These are phyloP conservation scores for Croton setiger DNA, from an alignment of 441 rosid species.

Conservation along the genomic window DNA sequence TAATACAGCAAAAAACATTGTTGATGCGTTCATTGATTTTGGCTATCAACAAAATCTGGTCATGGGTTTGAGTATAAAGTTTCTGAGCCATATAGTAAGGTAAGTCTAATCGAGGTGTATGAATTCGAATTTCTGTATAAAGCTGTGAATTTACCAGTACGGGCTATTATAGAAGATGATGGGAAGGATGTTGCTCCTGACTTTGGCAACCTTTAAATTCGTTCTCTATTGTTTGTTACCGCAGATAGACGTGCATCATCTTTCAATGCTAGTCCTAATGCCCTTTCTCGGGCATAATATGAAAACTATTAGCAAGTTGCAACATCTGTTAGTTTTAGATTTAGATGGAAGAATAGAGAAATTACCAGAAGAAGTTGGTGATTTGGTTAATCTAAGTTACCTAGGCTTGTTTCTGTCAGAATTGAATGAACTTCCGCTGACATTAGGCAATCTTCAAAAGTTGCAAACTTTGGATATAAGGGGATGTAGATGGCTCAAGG, in stretches of 20 bases:
- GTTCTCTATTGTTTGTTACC: conserved; percentile 15
- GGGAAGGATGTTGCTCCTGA: conserved; percentile 15
- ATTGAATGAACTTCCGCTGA: conserved; percentile 17
- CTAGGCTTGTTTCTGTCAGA: conserved; percentile 1
- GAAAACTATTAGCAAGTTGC: conserved; percentile 14
- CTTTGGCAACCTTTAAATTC: conserved; percentile 4
- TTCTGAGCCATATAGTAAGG: background rate
- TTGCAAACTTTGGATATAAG: conserved; percentile 20
- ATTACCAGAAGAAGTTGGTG: conserved; percentile 18
- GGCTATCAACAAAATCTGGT: background rate
- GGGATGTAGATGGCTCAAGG: background rate
- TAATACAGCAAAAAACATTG: conserved; percentile 1
- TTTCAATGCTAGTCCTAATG: background rate
- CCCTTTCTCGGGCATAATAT: conserved; percentile 16
- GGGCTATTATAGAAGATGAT: conserved; percentile 9
- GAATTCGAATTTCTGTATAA: conserved; percentile 6
- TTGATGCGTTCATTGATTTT: conserved; percentile 4
- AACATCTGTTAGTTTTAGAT: conserved; percentile 15
- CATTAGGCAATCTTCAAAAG: conserved; percentile 17
- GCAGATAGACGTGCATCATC: background rate
- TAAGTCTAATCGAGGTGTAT: conserved; percentile 1
- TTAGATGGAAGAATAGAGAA: conserved; percentile 15
- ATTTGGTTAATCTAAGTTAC: conserved; percentile 16
- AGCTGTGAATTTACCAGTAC: conserved; percentile 11
- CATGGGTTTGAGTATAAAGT: background rate